These are phyloP conservation scores for Yarrowia hollandica DNA, from an alignment of 805 yeast species.

Conservation along the genomic window DNA sequence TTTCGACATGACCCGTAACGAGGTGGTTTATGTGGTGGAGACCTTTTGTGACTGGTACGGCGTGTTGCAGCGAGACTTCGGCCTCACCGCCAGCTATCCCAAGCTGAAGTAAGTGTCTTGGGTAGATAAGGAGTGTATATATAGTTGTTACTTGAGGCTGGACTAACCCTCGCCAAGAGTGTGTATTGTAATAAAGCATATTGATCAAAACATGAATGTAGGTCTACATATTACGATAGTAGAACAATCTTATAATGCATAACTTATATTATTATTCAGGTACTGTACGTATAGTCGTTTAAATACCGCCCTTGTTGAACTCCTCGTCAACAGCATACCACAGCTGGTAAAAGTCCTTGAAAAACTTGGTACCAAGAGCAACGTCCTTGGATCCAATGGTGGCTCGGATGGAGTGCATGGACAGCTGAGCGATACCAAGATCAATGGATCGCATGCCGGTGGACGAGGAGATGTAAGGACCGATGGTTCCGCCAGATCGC, in stretches of 20 bases:
- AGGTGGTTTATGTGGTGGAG: conserved; percentile 20
- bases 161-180: no score
- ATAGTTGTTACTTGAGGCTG: no score
- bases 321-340: conserved; percentile 54
- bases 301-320: conserved; percentile 33
- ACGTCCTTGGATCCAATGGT: conserved; percentile 74
- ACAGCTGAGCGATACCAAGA: conserved; percentile 76
- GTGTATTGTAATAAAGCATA: no score
- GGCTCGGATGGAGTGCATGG: conserved; percentile 87
- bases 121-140: no score
- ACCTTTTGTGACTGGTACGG: conserved; percentile 24
- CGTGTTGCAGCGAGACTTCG: conserved; percentile 3
- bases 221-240: no score
- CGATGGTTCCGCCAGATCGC: conserved; percentile 85
- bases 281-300: background rate
- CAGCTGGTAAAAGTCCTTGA: conserved; percentile 61
- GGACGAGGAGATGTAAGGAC: conserved; percentile 51
- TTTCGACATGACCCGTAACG: conserved; percentile 22
- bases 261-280: background rate
- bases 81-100: conserved; percentile 1
- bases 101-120: conserved; percentile 13
- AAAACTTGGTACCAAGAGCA: conserved; percentile 68
- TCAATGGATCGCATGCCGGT: conserved; percentile 55
- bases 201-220: no score
- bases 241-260: background rate